Percentiles rank a stretch among this genome's conserved stretches.
These are phyloP conservation scores for Lotus japonicus DNA, from an alignment of 306 rosid genomes.

Conservation along the genomic window DNA sequence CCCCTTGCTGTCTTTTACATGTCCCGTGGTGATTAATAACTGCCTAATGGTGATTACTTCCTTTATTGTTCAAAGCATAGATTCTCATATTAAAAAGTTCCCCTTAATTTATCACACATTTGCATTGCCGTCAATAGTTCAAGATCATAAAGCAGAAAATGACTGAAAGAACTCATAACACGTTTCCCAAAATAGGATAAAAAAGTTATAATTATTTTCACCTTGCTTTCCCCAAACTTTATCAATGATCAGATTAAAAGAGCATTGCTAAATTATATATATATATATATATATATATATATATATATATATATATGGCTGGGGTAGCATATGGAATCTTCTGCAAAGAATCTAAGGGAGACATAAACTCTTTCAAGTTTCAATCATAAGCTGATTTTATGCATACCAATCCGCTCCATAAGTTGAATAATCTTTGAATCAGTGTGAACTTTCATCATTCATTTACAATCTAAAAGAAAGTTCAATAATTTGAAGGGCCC, in stretches of 20 bases:
- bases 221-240: not conserved
- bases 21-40: too few relatives aligned
- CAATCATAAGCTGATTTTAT: slow-evolving; percentile 22
- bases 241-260: not conserved
- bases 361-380: slow-evolving; percentile 13
- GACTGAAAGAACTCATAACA: not conserved
- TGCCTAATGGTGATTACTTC: not conserved
- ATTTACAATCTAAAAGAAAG: not conserved
- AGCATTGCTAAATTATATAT: slow-evolving; percentile 6
- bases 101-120: not conserved
- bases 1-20: too few relatives aligned
- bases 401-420: not conserved
- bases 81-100: not conserved
- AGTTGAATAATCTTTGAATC: slow-evolving; percentile 9
- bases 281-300: slow-evolving; percentile 18
- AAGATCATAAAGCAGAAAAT: slow-evolving; percentile 17
- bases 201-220: not conserved
- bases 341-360: slow-evolving; percentile 23
- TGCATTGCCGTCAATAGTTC: not conserved
- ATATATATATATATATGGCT: slow-evolving; percentile 12
- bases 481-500: slow-evolving; percentile 33
- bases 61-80: slow-evolving; percentile 4
- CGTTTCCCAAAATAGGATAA: not conserved
- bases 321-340: slow-evolving; percentile 24
- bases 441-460: not conserved